A percentile compares a stretch with the other conserved stretches of the same genome.
Evolutionary conservation across 805 yeast genomes (phyloP).

Genomic region (Yamadazyma olivae): DNA sequence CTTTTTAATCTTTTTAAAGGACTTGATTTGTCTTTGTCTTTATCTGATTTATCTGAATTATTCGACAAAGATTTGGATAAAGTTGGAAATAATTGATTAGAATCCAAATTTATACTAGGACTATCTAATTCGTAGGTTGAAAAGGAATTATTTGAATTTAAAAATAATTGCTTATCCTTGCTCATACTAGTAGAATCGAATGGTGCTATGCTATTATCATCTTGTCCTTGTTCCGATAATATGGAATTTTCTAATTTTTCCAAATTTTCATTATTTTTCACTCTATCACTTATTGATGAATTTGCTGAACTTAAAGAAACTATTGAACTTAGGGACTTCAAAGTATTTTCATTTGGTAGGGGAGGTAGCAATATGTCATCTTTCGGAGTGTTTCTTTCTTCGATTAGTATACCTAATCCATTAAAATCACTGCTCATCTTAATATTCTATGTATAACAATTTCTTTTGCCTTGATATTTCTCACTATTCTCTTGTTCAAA

Average conservation of each 20-base stretch:
- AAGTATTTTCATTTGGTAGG: slow-evolving; percentile 18
- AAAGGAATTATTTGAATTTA: slow-evolving; percentile 11
- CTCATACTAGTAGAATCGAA: not conserved
- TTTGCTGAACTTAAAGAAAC: not conserved
- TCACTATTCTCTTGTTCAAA: no score
- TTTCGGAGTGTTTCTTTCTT: slow-evolving; percentile 15
- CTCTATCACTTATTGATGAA: not conserved
- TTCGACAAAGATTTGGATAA: slow-evolving; percentile 7
- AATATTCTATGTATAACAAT: no score
- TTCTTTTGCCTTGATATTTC: no score
- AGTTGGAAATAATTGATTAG: slow-evolving; percentile 13
- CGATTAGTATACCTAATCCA: slow-evolving; percentile 33
- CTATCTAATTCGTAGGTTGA: slow-evolving; percentile 24
- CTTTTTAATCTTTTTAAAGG: slow-evolving; percentile 37
- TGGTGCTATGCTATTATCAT: not conserved
- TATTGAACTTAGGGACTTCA: not conserved
- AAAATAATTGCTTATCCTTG: slow-evolving; percentile 4
- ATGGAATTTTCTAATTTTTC: not conserved
- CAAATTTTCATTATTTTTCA: not conserved
- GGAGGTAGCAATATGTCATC: slow-evolving; percentile 27
- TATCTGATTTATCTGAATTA: not conserved
- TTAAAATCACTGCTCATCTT: slow-evolving; percentile 7
- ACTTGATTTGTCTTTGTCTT: slow-evolving; percentile 10
- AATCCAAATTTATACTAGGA: slow-evolving; percentile 20
- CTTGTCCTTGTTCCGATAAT: no score